These are phyloP conservation scores for Solanum pimpinellifolium DNA, from an alignment of 257 asterid genomes.

Conservation along the genomic window DNA sequence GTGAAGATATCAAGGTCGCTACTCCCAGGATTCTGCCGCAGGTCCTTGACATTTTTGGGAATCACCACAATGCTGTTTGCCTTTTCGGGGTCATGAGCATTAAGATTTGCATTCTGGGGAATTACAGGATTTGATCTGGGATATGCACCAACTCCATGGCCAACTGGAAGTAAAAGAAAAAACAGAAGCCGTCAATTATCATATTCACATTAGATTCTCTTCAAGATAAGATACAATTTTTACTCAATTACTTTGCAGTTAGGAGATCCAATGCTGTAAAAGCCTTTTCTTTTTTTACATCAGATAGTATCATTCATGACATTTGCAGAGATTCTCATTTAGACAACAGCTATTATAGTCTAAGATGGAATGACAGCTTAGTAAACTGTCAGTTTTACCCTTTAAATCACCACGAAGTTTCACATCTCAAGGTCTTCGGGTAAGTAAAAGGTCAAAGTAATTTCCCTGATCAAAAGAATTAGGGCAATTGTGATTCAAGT, in stretches of 20 bases:
- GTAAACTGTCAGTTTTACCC: not conserved
- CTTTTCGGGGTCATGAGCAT: constrained; percentile 1
- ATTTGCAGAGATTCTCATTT: not conserved
- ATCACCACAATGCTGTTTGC: constrained; percentile 32
- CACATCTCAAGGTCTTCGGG: not conserved
- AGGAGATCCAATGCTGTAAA: not conserved
- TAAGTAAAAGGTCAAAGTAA: not conserved
- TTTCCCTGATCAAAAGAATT: not conserved
- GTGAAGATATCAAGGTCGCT: constrained; percentile 73
- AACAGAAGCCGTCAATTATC: constrained; percentile 1
- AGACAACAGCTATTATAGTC: not conserved
- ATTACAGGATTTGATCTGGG: constrained; percentile 30
- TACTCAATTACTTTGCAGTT: not conserved
- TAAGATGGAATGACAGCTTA: not conserved
- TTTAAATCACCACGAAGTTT: not conserved
- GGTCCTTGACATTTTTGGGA: constrained; percentile 62
- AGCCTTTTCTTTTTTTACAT: not conserved
- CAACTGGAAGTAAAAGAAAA: not conserved
- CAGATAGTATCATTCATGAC: not conserved
- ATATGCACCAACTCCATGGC: constrained; percentile 21
- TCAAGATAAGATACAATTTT: not conserved
- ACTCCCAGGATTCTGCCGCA: constrained; percentile 59
- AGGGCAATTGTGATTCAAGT: not conserved
- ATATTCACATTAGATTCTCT: not conserved
- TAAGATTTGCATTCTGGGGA: constrained; percentile 7